These are phyloP conservation scores for Candida pseudoviswanathii DNA, from an alignment of 1,139 yeast species.

Conservation along the genomic window DNA sequence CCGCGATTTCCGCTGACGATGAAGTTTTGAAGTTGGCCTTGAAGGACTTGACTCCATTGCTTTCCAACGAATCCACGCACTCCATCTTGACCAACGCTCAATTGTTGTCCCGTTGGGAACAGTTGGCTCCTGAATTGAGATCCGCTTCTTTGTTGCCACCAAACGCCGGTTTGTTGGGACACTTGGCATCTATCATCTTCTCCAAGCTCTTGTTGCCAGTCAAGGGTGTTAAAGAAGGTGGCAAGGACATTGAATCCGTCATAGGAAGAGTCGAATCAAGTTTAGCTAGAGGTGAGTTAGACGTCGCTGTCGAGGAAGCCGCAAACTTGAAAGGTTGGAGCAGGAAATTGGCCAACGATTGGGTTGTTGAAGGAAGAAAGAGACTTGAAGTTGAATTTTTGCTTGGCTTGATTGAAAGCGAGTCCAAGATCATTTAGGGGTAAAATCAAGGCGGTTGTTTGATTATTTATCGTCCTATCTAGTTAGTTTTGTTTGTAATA, in stretches of 20 bases:
- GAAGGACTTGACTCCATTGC: conserved; percentile 38
- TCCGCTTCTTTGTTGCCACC: conserved; percentile 89
- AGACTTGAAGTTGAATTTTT: conserved; percentile 86
- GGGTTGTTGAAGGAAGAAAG: conserved; percentile 88
- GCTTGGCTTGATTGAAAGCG: conserved; percentile 64
- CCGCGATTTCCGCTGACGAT: conserved; percentile 46
- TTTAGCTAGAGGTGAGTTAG: conserved; percentile 75
- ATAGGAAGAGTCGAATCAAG: conserved; percentile 84
- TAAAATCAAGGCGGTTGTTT: no score
- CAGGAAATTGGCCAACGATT: conserved; percentile 83
- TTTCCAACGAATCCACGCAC: conserved; percentile 54
- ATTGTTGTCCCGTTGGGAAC: conserved; percentile 69
- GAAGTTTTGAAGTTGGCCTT: conserved; percentile 43
- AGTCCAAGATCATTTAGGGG: conserved; percentile 42
- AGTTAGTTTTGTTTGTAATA: not conserved
- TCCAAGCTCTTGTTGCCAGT: conserved; percentile 72
- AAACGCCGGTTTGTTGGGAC: conserved; percentile 94
- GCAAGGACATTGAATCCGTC: conserved; percentile 85
- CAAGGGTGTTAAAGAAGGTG: conserved; percentile 59
- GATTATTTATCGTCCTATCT: no score
- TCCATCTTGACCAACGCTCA: conserved; percentile 70
- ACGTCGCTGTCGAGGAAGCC: conserved; percentile 90
- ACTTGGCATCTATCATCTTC: conserved; percentile 75
- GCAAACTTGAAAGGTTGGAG: conserved; percentile 93
- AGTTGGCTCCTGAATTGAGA: conserved; percentile 83